These are phyloP conservation scores for Dipteronia sinensis DNA, from an alignment of 345 rosid species.

Conservation along the genomic window DNA sequence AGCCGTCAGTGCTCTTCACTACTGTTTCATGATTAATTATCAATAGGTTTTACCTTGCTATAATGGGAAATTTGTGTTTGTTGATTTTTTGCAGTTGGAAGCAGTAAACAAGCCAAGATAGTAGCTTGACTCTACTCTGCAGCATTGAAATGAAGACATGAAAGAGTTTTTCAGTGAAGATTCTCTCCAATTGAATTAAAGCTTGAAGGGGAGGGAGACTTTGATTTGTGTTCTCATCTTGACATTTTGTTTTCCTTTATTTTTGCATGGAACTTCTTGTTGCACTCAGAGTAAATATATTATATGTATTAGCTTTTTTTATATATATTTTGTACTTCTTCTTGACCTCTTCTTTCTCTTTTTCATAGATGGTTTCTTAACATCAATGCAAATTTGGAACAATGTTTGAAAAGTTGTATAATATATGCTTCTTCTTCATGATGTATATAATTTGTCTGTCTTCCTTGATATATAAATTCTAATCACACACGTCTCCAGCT, in stretches of 20 bases:
- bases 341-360: background rate
- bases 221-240: conserved; percentile 26
- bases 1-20: conserved; percentile 35
- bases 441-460: background rate
- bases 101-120: conserved; percentile 39
- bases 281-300: conserved; percentile 28
- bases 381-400: conserved; percentile 17
- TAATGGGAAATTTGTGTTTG: background rate
- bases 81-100: conserved; percentile 41
- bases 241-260: conserved; percentile 18
- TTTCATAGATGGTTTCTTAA: background rate
- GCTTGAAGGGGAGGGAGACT: conserved; percentile 22
- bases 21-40: background rate
- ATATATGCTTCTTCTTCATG: background rate
- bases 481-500: background rate
- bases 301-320: background rate
- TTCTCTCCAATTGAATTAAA: conserved; percentile 15
- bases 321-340: conserved; percentile 19
- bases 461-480: background rate
- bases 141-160: conserved; percentile 11
- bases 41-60: background rate
- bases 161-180: conserved; percentile 24
- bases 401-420: background rate
- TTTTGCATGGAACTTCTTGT: conserved; percentile 28
- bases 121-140: conserved; percentile 7